phyloP scores from a whole-genome alignment of 345 rosid species.

The Camelina neglecta region DNA sequence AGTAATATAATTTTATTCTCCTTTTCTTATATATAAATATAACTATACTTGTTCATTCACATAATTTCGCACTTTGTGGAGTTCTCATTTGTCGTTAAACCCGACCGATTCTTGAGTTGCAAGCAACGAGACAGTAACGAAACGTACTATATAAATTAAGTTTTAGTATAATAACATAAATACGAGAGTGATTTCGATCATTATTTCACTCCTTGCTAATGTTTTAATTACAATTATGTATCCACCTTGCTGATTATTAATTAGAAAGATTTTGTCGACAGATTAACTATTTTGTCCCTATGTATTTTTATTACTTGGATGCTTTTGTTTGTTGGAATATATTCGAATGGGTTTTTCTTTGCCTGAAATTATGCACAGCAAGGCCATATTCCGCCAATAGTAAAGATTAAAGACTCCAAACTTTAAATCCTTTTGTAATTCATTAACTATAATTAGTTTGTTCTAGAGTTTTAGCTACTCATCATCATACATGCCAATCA shows the following conservation, averaged over 20 bases:
- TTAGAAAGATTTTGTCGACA: slow-evolving; percentile 20
- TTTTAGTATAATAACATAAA: slow-evolving; percentile 17
- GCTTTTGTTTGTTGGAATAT: slow-evolving; percentile 31
- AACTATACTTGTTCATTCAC: slow-evolving; percentile 14
- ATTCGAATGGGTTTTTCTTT: not conserved
- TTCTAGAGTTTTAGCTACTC: slow-evolving; percentile 2
- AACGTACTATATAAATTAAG: not conserved
- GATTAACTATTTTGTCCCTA: not conserved
- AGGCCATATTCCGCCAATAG: slow-evolving; percentile 25
- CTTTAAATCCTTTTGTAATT: not conserved
- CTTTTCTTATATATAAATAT: not conserved
- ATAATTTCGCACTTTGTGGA: slow-evolving; percentile 31
- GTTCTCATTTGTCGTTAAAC: slow-evolving; percentile 30
- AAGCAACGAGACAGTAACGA: slow-evolving; percentile 7
- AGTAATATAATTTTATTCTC: slow-evolving; percentile 16
- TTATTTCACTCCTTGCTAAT: slow-evolving; percentile 23
- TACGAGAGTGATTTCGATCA: slow-evolving; percentile 23
- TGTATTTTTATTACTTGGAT: slow-evolving; percentile 37
- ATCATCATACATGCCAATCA: not conserved
- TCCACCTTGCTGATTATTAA: slow-evolving; percentile 11
- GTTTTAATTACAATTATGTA: not conserved
- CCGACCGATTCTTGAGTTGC: slow-evolving; percentile 20
- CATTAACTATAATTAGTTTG: not conserved
- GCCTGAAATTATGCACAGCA: slow-evolving; percentile 23
- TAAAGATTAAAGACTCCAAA: slow-evolving; percentile 4